These are phyloP conservation scores for Eurotiales sp. DNA, from an alignment of 2,329 filamentous ascomycete genomes.

Conservation along the genomic window DNA sequence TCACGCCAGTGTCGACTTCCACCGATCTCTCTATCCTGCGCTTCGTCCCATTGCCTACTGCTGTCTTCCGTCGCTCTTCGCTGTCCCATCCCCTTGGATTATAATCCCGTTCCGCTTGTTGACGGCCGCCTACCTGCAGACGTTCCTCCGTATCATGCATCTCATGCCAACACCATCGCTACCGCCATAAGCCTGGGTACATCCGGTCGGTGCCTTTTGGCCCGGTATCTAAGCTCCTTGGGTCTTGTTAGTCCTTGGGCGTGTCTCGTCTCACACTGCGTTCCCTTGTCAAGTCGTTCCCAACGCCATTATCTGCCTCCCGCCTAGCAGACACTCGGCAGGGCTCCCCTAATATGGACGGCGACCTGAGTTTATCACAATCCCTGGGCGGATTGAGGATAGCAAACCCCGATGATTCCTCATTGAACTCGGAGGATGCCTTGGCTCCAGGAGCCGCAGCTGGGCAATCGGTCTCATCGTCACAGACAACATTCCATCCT, in stretches of 20 bases:
- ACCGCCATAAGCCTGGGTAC: slow-evolving; percentile 26
- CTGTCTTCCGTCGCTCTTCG: slow-evolving; percentile 13
- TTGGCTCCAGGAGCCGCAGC: neutral
- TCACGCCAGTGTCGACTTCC: neutral
- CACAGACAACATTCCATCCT: slow-evolving; percentile 17
- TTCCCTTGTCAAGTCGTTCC: neutral
- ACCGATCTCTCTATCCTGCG: slow-evolving; percentile 6
- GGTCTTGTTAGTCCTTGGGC: neutral
- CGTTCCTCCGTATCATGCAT: slow-evolving; percentile 9
- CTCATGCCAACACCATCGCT: slow-evolving; percentile 27
- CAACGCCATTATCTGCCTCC: neutral
- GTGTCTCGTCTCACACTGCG: neutral
- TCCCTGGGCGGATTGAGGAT: slow-evolving; percentile 92
- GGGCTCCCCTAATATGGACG: slow-evolving; percentile 65
- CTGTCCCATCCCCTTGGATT: slow-evolving; percentile 23
- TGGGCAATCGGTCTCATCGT: slow-evolving; percentile 11
- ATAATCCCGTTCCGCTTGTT: slow-evolving; percentile 19
- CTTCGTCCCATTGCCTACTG: slow-evolving; percentile 9
- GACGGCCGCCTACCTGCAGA: neutral
- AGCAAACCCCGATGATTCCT: slow-evolving; percentile 84
- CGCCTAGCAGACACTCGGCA: neutral
- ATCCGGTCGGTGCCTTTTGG: slow-evolving; percentile 14
- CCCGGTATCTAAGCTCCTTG: neutral
- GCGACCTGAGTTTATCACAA: slow-evolving; percentile 87
- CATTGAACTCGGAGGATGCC: slow-evolving; percentile 36